phyloP scores from a whole-genome alignment of 2,329 filamentous ascomycete species.

The Metarhizium rileyi region DNA sequence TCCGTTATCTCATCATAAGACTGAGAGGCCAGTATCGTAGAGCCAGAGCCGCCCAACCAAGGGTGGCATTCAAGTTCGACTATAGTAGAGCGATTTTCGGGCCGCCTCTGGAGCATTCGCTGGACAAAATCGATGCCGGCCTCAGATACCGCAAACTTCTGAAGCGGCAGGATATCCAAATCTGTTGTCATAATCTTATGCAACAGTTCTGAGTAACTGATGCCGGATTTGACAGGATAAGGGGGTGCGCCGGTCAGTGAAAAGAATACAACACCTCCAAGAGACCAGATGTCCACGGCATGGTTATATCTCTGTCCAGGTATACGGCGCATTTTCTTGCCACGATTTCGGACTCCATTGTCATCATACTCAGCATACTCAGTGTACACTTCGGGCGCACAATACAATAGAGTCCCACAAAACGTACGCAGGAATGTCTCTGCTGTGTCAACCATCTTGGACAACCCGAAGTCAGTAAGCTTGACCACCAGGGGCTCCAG shows the following conservation, averaged over 20 bases:
- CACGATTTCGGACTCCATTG: slow-evolving; percentile 50
- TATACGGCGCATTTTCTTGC: slow-evolving; percentile 52
- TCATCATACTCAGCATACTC: slow-evolving; percentile 61
- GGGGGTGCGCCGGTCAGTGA: slow-evolving; percentile 71
- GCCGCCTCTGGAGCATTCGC: slow-evolving; percentile 74
- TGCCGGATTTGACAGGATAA: slow-evolving; percentile 67
- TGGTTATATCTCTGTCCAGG: slow-evolving; percentile 68
- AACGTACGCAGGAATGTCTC: slow-evolving; percentile 94
- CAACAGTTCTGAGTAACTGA: slow-evolving; percentile 69
- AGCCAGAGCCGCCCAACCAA: slow-evolving; percentile 50
- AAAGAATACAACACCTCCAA: slow-evolving; percentile 86
- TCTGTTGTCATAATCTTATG: slow-evolving; percentile 75
- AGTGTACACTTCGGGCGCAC: slow-evolving; percentile 91
- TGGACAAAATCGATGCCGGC: slow-evolving; percentile 64
- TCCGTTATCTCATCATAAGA: slow-evolving; percentile 54
- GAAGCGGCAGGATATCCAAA: slow-evolving; percentile 57
- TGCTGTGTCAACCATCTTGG: slow-evolving; percentile 83
- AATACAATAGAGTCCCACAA: slow-evolving; percentile 91
- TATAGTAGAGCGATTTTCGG: slow-evolving; percentile 66
- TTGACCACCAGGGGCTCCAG: slow-evolving; percentile 71
- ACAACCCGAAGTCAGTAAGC: slow-evolving; percentile 91
- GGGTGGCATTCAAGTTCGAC: slow-evolving; percentile 57
- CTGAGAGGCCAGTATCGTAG: slow-evolving; percentile 27
- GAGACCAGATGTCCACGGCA: slow-evolving; percentile 92
- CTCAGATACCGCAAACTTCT: slow-evolving; percentile 48